Percentiles rank a stretch among this genome's conserved stretches.
Conservation (phyloP, 108 stramenopile genomes). For the Nannochloropsis granulata region DNA sequence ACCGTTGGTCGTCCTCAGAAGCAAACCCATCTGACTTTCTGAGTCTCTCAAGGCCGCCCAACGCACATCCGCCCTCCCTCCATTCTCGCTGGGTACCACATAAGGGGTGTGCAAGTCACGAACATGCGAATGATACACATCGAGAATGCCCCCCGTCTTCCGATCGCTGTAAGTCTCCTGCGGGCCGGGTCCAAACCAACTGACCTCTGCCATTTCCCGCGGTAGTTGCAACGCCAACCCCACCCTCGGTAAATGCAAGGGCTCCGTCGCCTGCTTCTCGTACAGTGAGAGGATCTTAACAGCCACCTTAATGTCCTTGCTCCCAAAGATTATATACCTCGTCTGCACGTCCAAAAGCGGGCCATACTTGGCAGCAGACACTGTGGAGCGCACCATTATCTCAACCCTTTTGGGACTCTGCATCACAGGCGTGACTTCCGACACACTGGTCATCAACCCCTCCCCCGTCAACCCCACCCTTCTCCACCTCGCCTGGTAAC, state of each 20-base stretch:
- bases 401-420: neutral
- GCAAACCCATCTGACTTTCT: conserved; percentile 8
- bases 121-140: conserved; percentile 3
- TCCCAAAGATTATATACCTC: neutral
- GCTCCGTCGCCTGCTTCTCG: neutral
- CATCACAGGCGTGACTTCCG: neutral
- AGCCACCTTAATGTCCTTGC: neutral
- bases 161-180: conserved; percentile 25
- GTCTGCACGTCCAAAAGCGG: neutral
- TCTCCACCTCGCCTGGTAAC: neutral
- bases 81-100: conserved; percentile 15
- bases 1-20: neutral
- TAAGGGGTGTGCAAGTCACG: conserved; percentile 16
- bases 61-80: conserved; percentile 21
- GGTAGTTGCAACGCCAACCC: conserved; percentile 8
- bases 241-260: neutral
- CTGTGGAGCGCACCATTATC: neutral
- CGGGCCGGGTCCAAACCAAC: conserved; percentile 21
- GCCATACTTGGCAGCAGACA: neutral
- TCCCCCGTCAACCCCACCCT: neutral
- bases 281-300: neutral
- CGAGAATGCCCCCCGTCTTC: conserved; percentile 8
- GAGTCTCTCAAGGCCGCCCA: conserved; percentile 15
- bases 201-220: neutral
- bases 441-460: neutral